A percentile compares a stretch with the other conserved stretches of the same genome.
Evolutionary conservation across 2,329 filamentous ascomycete genomes (phyloP).

Genomic region (Xylaria sp.): DNA sequence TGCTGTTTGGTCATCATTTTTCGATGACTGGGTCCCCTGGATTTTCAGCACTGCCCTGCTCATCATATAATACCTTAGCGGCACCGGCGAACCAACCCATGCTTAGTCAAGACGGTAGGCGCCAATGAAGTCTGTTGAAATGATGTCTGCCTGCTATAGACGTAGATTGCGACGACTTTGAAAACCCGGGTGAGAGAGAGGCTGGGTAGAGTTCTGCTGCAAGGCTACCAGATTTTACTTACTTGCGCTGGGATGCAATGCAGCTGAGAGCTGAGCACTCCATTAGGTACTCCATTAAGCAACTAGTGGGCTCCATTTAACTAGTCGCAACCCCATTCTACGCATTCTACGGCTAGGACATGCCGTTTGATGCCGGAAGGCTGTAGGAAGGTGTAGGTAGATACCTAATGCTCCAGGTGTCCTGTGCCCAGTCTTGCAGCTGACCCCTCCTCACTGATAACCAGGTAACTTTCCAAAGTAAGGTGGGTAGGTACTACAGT

Average conservation of each 20-base stretch:
- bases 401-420: not conserved
- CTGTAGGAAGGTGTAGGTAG: not conserved
- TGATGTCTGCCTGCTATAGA: slow-evolving; percentile 21
- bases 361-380: slow-evolving; percentile 19
- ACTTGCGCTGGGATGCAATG: not conserved
- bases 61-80: not conserved
- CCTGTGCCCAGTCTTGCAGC: slow-evolving; percentile 20
- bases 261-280: too few relatives aligned
- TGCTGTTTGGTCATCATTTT: slow-evolving; percentile 15
- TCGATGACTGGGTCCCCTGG: not conserved
- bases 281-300: too few relatives aligned
- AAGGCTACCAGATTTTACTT: not conserved
- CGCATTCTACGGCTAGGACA: slow-evolving; percentile 8
- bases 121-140: slow-evolving; percentile 1
- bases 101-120: not conserved
- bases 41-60: slow-evolving; percentile 14
- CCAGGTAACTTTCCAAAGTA: not conserved
- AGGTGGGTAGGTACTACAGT: too few relatives aligned
- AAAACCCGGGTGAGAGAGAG: not conserved
- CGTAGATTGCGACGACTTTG: slow-evolving; percentile 1
- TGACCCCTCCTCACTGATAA: slow-evolving; percentile 27
- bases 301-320: too few relatives aligned
- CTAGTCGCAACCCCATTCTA: too few relatives aligned
- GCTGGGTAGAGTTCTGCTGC: not conserved
- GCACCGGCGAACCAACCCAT: not conserved